Conservation (phyloP, 805 yeast species). For the Wickerhamiella cacticola region DNA sequence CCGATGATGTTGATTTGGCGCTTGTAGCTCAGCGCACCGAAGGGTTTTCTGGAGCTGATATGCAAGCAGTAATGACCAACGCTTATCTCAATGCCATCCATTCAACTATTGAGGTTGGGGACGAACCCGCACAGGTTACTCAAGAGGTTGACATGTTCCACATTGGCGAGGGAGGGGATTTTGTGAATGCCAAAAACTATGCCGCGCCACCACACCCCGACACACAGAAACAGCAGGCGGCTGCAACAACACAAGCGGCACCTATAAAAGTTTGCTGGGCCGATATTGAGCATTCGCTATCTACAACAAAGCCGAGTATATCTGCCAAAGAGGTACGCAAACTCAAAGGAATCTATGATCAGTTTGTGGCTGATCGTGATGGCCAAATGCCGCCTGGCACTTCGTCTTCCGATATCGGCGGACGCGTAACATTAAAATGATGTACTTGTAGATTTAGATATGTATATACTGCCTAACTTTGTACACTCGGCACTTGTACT, state of each 20-base stretch:
- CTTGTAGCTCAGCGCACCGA: slow-evolving; percentile 47
- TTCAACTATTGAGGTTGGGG: slow-evolving; percentile 33
- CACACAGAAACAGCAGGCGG: not conserved
- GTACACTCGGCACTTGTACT: too few species aligned
- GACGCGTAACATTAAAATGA: slow-evolving; percentile 44
- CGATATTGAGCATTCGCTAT: slow-evolving; percentile 51
- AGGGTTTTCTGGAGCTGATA: slow-evolving; percentile 89
- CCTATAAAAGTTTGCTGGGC: slow-evolving; percentile 37
- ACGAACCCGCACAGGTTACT: not conserved
- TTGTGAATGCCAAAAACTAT: slow-evolving; percentile 12
- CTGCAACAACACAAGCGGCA: not conserved
- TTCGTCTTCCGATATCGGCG: slow-evolving; percentile 71
- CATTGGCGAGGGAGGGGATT: slow-evolving; percentile 15
- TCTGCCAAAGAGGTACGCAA: slow-evolving; percentile 58
- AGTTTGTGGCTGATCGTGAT: slow-evolving; percentile 64
- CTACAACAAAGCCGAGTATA: slow-evolving; percentile 81
- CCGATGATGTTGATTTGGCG: slow-evolving; percentile 39
- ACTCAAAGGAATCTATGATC: slow-evolving; percentile 49
- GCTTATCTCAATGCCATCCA: slow-evolving; percentile 77
- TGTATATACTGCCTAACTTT: not conserved
- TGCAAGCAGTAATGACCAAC: slow-evolving; percentile 84
- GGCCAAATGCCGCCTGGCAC: slow-evolving; percentile 84
- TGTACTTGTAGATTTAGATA: not conserved
- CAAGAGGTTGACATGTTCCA: slow-evolving; percentile 15
- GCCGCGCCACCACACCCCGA: not conserved